phyloP scores from a whole-genome alignment of 2,329 filamentous ascomycete species.

The Fusarium haematococcum region DNA sequence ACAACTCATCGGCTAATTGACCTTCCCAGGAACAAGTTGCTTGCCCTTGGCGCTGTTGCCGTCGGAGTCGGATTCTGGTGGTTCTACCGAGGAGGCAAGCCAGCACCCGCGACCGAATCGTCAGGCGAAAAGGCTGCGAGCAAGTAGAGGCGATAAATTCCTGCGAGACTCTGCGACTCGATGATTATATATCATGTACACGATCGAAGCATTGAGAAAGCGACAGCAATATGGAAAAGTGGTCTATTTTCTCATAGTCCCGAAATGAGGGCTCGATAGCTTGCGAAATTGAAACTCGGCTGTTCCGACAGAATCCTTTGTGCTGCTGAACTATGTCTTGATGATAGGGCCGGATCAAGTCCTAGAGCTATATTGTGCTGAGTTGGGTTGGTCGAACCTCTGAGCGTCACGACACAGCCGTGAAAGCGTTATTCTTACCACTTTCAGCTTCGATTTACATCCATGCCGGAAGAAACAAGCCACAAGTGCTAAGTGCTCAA shows the following conservation, averaged over 20 bases:
- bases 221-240: background rate
- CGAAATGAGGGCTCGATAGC: background rate
- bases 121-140: constrained; percentile 21
- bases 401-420: no score
- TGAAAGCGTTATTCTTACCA: no score
- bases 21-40: constrained; percentile 24
- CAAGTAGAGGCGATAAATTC: constrained; percentile 21
- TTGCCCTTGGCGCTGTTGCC: constrained; percentile 27
- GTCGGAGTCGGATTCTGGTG: constrained; percentile 26
- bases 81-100: constrained; percentile 36
- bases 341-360: no score
- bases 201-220: background rate
- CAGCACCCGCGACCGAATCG: constrained; percentile 11
- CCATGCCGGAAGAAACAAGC: no score
- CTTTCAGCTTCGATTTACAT: no score
- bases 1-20: background rate
- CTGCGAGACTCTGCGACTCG: background rate
- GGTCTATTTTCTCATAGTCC: background rate
- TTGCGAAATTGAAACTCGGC: background rate
- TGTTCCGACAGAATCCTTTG: background rate
- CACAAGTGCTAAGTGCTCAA: no score
- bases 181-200: background rate
- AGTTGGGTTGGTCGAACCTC: no score
- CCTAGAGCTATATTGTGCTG: no score
- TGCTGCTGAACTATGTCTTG: background rate